These are phyloP conservation scores for Dactylorhiza incarnata DNA, from an alignment of 106 monocot species.

Conservation along the genomic window DNA sequence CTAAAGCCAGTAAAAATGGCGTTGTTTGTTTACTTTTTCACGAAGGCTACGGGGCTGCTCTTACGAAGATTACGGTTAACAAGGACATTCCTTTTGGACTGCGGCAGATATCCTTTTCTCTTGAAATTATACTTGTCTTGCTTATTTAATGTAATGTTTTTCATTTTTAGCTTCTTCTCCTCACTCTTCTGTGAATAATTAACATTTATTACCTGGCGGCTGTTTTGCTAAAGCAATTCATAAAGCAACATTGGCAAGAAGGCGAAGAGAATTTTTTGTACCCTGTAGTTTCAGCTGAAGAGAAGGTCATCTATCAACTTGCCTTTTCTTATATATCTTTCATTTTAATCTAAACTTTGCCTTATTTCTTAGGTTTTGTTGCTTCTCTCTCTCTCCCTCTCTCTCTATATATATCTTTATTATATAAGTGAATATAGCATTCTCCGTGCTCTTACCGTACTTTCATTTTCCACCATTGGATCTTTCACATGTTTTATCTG, in stretches of 20 bases:
- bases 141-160: background rate
- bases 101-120: slow-evolving; percentile 87
- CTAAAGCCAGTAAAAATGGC: background rate
- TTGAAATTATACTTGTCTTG: background rate
- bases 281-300: slow-evolving; percentile 65
- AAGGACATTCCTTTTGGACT: slow-evolving; percentile 72
- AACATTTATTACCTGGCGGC: slow-evolving; percentile 72
- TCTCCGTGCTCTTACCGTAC: too few relatives aligned
- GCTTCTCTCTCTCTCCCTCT: too few relatives aligned
- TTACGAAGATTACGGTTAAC: slow-evolving; percentile 63
- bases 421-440: too few relatives aligned
- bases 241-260: slow-evolving; percentile 95
- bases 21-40: background rate
- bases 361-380: too few relatives aligned
- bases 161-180: background rate
- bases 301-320: slow-evolving; percentile 47
- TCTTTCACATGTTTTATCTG: too few relatives aligned
- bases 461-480: too few relatives aligned
- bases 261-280: slow-evolving; percentile 73
- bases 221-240: slow-evolving; percentile 89
- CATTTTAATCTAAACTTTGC: too few relatives aligned
- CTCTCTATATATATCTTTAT: too few relatives aligned
- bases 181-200: slow-evolving; percentile 18
- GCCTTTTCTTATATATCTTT: too few relatives aligned
- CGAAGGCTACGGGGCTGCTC: slow-evolving; percentile 81